Evolutionary conservation across 257 asterid species (phyloP).

Genomic region (Gardenia jasminoides): DNA sequence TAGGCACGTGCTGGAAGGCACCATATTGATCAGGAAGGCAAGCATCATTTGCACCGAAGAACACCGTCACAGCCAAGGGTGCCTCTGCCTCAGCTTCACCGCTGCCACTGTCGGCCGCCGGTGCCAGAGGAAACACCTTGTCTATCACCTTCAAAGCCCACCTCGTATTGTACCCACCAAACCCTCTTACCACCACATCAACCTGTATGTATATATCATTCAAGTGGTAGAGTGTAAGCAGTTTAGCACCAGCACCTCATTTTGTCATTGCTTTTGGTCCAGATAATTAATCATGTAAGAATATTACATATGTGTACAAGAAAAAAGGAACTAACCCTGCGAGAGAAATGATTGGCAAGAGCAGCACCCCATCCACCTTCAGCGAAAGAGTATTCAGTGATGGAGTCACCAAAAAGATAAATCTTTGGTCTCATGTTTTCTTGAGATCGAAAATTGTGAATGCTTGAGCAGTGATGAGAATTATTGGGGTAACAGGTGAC

Average conservation of each 20-base stretch:
- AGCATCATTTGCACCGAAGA: slow-evolving; percentile 97
- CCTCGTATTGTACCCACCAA: slow-evolving; percentile 83
- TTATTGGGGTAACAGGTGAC: no score
- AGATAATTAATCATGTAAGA: background rate
- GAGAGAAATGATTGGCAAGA: slow-evolving; percentile 66
- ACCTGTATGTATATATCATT: slow-evolving; percentile 36
- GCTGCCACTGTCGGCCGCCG: slow-evolving; percentile 3
- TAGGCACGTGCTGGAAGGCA: slow-evolving; percentile 75
- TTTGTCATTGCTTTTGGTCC: background rate
- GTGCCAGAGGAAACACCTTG: slow-evolving; percentile 50
- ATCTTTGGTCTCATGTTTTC: slow-evolving; percentile 70
- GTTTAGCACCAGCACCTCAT: no score
- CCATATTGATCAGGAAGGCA: slow-evolving; percentile 54
- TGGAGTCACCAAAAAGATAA: slow-evolving; percentile 90
- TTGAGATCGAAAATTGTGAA: background rate
- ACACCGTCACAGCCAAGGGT: slow-evolving; percentile 74
- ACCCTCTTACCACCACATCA: slow-evolving; percentile 91
- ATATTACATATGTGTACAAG: background rate
- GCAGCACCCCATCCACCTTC: slow-evolving; percentile 92
- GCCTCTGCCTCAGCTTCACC: slow-evolving; percentile 15
- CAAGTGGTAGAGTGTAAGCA: no score
- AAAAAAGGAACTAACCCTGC: slow-evolving; percentile 39
- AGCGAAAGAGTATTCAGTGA: slow-evolving; percentile 64
- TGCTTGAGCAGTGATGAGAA: background rate
- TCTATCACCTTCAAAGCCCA: slow-evolving; percentile 69